Conservation (phyloP, 192 early-diverging fungal genomes). For the Funneliformis geosporum region DNA sequence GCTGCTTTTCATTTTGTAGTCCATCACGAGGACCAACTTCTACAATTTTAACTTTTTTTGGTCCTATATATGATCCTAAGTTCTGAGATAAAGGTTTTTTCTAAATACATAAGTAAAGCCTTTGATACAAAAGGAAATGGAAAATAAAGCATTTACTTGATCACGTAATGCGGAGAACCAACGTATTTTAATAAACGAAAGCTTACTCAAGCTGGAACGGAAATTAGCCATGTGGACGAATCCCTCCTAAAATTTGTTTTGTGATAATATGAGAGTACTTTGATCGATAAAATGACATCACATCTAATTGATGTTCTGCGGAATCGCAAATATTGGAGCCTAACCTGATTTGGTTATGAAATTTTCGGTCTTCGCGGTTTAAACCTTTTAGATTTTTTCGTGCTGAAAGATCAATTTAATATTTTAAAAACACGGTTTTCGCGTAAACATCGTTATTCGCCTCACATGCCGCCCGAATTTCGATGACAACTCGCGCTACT, state of each 20-base stretch:
- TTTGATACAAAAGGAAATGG: background rate
- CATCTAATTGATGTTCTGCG: no score
- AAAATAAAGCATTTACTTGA: background rate
- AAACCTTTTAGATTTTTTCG: background rate
- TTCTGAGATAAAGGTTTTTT: background rate
- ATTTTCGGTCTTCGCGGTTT: background rate
- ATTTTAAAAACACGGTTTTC: background rate
- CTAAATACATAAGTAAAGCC: background rate
- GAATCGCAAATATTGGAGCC: no score
- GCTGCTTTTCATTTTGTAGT: slow-evolving; percentile 90
- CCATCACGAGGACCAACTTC: slow-evolving; percentile 97
- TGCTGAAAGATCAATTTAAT: background rate
- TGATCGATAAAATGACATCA: no score
- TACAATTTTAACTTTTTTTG: slow-evolving; percentile 78
- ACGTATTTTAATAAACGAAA: background rate
- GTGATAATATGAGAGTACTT: no score
- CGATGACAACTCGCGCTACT: background rate
- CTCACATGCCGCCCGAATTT: slow-evolving; percentile 25
- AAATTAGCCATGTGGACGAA: background rate
- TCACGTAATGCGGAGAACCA: background rate
- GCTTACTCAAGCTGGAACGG: background rate
- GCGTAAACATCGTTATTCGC: background rate
- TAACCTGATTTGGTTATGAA: no score
- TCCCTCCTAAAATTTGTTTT: no score
- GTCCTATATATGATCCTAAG: background rate